Evolutionary conservation across 176 grass and related monocot genomes (phyloP), one percentile per base, ranked within the genome.

Genomic region (Avena eriantha): DNA sequence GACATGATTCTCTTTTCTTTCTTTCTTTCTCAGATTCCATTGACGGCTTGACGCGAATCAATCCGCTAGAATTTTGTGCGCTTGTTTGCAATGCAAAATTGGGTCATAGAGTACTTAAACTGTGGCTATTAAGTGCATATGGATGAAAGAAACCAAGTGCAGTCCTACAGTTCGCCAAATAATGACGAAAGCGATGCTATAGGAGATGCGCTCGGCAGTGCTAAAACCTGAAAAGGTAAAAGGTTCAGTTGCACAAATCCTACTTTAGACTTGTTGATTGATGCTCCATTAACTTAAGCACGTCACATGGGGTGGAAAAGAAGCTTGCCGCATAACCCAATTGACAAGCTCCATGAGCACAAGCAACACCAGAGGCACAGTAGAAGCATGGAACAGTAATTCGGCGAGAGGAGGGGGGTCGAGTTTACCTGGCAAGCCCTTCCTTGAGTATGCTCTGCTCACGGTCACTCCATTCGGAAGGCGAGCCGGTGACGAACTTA

Each of bases 371-470:
- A 69, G 1, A 46, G 45, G 1, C 54, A 56, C 45, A 81, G 65
- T 7, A 76, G 21, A 24, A 54, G 36, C 36, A 1, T 4, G 45
- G 23, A 66, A 72, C 55, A 80, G 26, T 12, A 76, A 80, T 80
- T 71, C n/a, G 49, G 73, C 4, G 54, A 50, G 41, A 22, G 55
- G 57, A 46, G 10, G 53, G 23, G 22, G 41, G 51, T 39, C 13
- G 21, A 67, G 76, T 26, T 33, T 89, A 96, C 97, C 85, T 94
- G 6, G 75, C 59, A 65, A 99, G 89, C 47, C 97, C 92, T 79
- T 94, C 92, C 54, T 93, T 97, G 50, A 99, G 83, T 88, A 90
- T 69, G 46, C 33, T 77, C 63, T 90, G 50, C 93, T 99, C 97
- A 34, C 63, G 76, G 11, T 87, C 87, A 72, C 80, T 94, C 97